Evolutionary conservation across 306 rosid genomes (phyloP), one percentile per base, ranked within the genome.

Genomic region (Cicer bijugum): DNA sequence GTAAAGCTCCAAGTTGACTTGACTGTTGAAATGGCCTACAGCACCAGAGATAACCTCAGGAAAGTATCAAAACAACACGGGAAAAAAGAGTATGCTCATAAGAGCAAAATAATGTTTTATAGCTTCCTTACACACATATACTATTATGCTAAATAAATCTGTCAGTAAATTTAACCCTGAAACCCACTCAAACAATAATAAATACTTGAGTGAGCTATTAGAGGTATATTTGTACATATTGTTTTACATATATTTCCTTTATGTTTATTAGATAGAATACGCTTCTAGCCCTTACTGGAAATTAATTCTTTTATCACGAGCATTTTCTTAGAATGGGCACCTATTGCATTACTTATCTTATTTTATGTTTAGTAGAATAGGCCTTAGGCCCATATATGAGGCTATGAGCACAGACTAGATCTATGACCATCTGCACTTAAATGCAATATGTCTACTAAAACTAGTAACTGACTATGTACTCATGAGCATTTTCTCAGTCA

Each of bases 1-100:
- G 7, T 42, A 80, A 75, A 85, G 77, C 82, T 11, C 35, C 85
- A 48, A 57, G 67, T 53, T 42, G 23, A 33, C 75, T 71, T 57
- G 84, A 51, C 28, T 16, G 82, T 51, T 70, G 87, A 75, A 80
- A 61, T 42, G 57, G 62, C 78, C 95, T 91, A 85, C 58, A 85
- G 70, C 12, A 82, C 15, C 37, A 44, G 20, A 72, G 59, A 72
- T 52, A 75, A 83, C 70, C 78, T 53, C 33, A 40, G 64, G 19
- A 9, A 66, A 44, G 9, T 19, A 74, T 52, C 48, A 37, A 52
- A 63, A 50, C 28, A 42, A 37, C 23, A 56, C 9, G 12, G 37
- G 8, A 16, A 59, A 46, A 47, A 56, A 11, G 8, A 4, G 12
- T 20, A n/a, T 42, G 73, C 19, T 62, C 20, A 8, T 7, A 9